phyloP scores from a whole-genome alignment of 441 rosid genomes.

The Gossypium trilobum region DNA sequence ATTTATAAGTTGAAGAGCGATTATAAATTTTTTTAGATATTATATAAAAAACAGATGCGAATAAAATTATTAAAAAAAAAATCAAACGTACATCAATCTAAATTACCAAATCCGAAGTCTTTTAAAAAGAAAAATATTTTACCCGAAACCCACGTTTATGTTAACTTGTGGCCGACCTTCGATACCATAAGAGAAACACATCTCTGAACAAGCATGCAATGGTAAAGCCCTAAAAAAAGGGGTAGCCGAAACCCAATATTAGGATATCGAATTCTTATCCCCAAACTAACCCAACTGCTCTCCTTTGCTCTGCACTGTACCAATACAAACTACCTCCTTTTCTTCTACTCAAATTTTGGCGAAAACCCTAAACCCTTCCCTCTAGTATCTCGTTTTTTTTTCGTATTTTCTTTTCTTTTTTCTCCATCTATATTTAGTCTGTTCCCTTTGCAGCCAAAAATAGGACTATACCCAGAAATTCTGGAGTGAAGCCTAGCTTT shows the following conservation, averaged over 20 bases:
- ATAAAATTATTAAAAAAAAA: no score
- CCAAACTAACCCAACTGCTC: not conserved
- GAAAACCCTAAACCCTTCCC: not conserved
- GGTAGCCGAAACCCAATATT: not conserved
- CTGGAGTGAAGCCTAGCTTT: not conserved
- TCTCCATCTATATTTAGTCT: not conserved
- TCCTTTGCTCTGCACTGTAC: not conserved
- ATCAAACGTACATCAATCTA: no score
- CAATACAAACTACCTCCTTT: not conserved
- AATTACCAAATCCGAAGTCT: no score
- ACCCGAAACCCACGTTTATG: not conserved
- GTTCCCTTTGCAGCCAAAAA: not conserved
- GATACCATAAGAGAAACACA: no score
- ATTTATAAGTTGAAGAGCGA: no score
- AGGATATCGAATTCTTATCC: constrained; percentile 1
- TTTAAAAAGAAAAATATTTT: not conserved
- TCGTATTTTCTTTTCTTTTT: not conserved
- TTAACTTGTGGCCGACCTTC: not conserved
- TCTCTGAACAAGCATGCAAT: not conserved
- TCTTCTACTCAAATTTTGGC: not conserved
- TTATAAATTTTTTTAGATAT: no score
- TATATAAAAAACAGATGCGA: no score
- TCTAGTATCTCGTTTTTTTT: not conserved
- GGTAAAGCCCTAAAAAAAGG: not conserved
- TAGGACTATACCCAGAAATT: not conserved